Evolutionary conservation across 164 flowering plant species (phyloP).

Genomic region (Nymphaea thermarum): DNA sequence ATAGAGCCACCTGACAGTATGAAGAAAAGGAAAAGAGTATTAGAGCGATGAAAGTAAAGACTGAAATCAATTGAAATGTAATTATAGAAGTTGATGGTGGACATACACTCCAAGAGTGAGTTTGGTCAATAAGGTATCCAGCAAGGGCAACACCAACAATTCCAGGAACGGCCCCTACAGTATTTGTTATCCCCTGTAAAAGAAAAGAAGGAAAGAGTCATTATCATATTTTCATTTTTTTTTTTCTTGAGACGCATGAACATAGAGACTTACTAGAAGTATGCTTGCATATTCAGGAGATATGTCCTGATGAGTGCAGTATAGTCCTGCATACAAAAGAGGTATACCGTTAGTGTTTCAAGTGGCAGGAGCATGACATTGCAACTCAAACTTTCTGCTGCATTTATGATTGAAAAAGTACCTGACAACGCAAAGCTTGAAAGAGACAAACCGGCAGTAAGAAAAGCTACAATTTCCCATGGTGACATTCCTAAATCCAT

Average conservation of each 20-base stretch:
- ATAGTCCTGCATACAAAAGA: constrained; percentile 50
- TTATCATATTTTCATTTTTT: background rate
- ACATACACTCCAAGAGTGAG: constrained; percentile 99
- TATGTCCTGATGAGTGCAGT: constrained; percentile 97
- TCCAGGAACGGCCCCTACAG: constrained; percentile 96
- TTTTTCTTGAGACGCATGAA: background rate
- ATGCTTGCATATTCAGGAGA: constrained; percentile 96
- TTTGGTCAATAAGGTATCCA: constrained; percentile 84
- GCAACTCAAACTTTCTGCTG: no score
- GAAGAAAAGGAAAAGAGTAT: background rate
- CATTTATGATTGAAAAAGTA: constrained; percentile 9
- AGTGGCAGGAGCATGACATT: background rate
- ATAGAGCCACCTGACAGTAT: constrained; percentile 54
- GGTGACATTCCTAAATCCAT: constrained; percentile 80
- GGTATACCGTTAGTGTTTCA: background rate
- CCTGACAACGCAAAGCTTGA: constrained; percentile 98
- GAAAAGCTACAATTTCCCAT: constrained; percentile 78
- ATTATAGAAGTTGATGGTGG: background rate
- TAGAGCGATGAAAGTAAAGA: background rate
- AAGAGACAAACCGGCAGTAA: constrained; percentile 79
- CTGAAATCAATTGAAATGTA: background rate
- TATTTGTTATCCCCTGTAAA: constrained; percentile 84
- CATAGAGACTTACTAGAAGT: constrained; percentile 60
- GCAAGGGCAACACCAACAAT: constrained; percentile 93
- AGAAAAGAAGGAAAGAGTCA: background rate